phyloP scores from a whole-genome alignment of 116 monocot species.

The Dioscorea cayenensis region DNA sequence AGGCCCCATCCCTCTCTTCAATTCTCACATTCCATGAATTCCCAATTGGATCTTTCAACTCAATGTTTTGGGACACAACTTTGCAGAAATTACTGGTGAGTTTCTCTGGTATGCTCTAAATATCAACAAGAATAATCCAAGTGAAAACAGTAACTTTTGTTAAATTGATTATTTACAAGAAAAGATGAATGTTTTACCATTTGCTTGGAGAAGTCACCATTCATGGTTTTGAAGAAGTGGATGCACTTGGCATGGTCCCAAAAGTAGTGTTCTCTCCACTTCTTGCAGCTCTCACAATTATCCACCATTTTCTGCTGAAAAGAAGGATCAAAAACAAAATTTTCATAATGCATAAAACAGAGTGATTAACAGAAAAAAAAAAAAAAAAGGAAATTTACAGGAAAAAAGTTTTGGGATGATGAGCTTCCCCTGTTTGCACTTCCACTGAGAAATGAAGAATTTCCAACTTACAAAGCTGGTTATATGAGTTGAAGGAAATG shows the following conservation, averaged over 20 bases:
- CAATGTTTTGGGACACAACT: not conserved
- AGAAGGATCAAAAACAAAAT: not conserved
- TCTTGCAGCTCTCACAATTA: not conserved
- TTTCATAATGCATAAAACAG: not conserved
- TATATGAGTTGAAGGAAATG: not conserved
- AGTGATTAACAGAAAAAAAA: not conserved
- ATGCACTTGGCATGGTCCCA: not conserved
- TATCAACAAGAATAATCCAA: not conserved
- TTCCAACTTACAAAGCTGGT: not conserved
- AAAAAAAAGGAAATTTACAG: not conserved
- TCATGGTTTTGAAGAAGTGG: slow-evolving; percentile 5
- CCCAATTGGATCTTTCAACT: slow-evolving; percentile 2
- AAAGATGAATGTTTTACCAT: slow-evolving; percentile 1
- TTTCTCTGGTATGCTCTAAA: slow-evolving; percentile 1
- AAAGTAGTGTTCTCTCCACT: not conserved
- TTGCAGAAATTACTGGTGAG: not conserved
- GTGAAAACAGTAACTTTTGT: not conserved
- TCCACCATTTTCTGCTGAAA: not conserved
- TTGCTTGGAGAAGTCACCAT: not conserved
- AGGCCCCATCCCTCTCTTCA: not conserved
- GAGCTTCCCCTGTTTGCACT: no score
- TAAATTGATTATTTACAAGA: not conserved
- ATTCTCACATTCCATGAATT: not conserved
- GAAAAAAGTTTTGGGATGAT: no score
- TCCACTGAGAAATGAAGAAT: no score